These are phyloP conservation scores for Taxillus chinensis DNA, from an alignment of 164 flowering plant species.

Conservation along the genomic window DNA sequence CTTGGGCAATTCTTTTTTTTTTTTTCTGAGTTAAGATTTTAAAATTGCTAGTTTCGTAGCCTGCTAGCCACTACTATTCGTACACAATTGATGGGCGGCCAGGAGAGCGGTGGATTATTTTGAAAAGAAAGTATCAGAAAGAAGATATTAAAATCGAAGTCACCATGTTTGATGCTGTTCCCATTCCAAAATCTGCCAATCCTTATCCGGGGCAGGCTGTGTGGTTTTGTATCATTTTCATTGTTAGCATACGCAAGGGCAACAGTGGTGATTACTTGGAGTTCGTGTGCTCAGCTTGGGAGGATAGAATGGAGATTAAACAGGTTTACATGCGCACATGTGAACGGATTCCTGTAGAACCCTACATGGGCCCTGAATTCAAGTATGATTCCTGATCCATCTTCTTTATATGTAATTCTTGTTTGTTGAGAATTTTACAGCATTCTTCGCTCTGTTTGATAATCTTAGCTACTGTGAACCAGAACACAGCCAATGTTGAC, in stretches of 20 bases:
- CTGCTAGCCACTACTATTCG: slow-evolving; percentile 19
- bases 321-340: slow-evolving; percentile 23
- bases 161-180: slow-evolving; percentile 55
- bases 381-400: slow-evolving; percentile 23
- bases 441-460: no score
- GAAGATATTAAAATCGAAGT: slow-evolving; percentile 60
- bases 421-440: no score
- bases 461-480: no score
- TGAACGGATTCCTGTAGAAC: slow-evolving; percentile 11
- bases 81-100: slow-evolving; percentile 46
- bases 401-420: neutral
- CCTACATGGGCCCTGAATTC: slow-evolving; percentile 48
- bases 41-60: slow-evolving; percentile 18
- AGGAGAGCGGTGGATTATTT: slow-evolving; percentile 57
- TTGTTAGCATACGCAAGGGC: slow-evolving; percentile 39
- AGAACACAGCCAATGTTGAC: no score
- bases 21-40: no score
- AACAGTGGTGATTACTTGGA: slow-evolving; percentile 28
- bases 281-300: slow-evolving; percentile 64
- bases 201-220: slow-evolving; percentile 16
- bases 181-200: slow-evolving; percentile 18
- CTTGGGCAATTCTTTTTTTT: no score
- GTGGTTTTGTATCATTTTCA: slow-evolving; percentile 33
- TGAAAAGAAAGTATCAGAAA: slow-evolving; percentile 29
- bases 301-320: slow-evolving; percentile 35